These are phyloP conservation scores for Cladobotryum mycophilum DNA, from an alignment of 2,329 filamentous ascomycete genomes.

Conservation along the genomic window DNA sequence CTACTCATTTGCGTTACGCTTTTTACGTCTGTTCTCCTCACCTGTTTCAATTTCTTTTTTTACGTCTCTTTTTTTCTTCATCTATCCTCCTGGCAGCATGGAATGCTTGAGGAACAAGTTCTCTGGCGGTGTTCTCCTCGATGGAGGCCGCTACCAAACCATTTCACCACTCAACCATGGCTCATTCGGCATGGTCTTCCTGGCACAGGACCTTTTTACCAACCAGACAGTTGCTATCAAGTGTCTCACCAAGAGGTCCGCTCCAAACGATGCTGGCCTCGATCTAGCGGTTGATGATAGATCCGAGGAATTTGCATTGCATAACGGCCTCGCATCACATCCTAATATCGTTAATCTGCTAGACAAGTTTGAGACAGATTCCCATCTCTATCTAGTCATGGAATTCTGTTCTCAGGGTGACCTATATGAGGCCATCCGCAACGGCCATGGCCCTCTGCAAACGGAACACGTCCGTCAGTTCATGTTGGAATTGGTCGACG, in stretches of 20 bases:
- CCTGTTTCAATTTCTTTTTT: constrained; percentile 15
- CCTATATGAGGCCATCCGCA: constrained; percentile 93
- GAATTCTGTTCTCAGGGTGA: constrained; percentile 95
- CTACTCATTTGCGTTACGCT: constrained; percentile 10
- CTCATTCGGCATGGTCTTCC: constrained; percentile 98
- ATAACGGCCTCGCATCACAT: constrained; percentile 71
- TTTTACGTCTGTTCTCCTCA: constrained; percentile 10
- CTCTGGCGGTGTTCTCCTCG: constrained; percentile 69
- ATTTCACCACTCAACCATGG: constrained; percentile 95
- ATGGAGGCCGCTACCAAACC: constrained; percentile 77
- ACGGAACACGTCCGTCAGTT: constrained; percentile 96
- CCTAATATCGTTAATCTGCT: constrained; percentile 91
- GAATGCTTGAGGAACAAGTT: constrained; percentile 85
- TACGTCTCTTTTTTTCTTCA: constrained; percentile 14
- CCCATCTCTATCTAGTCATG: constrained; percentile 85
- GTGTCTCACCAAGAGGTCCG: constrained; percentile 79
- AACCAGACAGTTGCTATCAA: constrained; percentile 87
- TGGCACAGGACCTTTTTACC: constrained; percentile 73
- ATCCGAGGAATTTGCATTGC: constrained; percentile 73
- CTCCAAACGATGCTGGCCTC: constrained; percentile 52
- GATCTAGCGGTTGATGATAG: constrained; percentile 73
- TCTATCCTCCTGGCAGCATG: constrained; percentile 40
- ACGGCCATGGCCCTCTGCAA: constrained; percentile 79
- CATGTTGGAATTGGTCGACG: constrained; percentile 89
- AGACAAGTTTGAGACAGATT: constrained; percentile 83